Conservation (phyloP, 1,284 basidiomycete species). For the Puccinia coronata region DNA sequence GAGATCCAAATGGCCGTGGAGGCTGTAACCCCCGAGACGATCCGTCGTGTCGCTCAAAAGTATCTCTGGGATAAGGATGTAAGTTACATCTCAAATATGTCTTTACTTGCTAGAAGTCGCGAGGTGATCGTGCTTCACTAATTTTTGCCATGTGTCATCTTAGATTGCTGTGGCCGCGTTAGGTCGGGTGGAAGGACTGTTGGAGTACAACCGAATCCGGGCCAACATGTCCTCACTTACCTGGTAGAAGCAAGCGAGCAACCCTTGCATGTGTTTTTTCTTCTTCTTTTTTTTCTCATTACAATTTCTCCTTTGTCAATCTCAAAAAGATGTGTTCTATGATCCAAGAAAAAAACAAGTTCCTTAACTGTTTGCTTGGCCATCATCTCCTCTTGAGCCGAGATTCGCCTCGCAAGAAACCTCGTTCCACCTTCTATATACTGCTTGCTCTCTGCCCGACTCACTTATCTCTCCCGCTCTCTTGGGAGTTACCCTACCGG, state of each 20-base stretch:
- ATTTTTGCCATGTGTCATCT: neutral
- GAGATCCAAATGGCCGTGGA: conserved; percentile 94
- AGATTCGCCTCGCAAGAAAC: no score
- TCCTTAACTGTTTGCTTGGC: neutral
- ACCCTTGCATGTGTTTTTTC: neutral
- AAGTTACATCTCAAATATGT: conserved; percentile 57
- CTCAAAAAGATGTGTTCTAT: neutral
- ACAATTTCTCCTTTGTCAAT: neutral
- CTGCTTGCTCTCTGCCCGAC: no score
- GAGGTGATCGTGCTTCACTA: no score
- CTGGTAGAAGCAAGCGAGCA: conserved; percentile 54
- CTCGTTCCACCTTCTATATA: neutral
- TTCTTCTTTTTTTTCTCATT: neutral
- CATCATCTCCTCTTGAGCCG: neutral
- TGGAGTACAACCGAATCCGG: conserved; percentile 60
- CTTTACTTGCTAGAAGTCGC: conserved; percentile 51
- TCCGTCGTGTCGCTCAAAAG: conserved; percentile 90
- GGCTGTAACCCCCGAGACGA: conserved; percentile 82
- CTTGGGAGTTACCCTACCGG: neutral
- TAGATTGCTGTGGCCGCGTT: conserved; percentile 78
- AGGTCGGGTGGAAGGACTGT: conserved; percentile 81
- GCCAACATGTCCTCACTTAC: conserved; percentile 58
- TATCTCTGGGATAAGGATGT: conserved; percentile 96
- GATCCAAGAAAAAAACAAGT: neutral
- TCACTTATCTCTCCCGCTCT: neutral